Evolutionary conservation across 2,329 filamentous ascomycete species (phyloP).

Genomic region (Diaporthe aspalathi): DNA sequence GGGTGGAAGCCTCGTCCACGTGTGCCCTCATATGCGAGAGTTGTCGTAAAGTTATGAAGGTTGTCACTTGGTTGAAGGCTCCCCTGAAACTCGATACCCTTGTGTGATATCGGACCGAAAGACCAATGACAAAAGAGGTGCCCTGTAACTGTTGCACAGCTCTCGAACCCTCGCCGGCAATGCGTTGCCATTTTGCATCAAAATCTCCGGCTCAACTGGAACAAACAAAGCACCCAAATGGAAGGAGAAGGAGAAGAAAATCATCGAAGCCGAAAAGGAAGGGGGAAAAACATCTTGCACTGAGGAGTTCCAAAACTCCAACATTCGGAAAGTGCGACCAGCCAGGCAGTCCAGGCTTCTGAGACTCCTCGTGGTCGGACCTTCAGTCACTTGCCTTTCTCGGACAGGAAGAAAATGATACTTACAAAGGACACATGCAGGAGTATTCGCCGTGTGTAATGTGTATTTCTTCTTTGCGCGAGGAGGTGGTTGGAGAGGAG

Average conservation of each 20-base stretch:
- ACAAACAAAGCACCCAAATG: background rate
- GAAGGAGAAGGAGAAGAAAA: background rate
- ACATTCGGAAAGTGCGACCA: background rate
- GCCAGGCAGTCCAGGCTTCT: slow-evolving; percentile 6
- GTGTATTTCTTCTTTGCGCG: background rate
- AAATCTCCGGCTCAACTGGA: background rate
- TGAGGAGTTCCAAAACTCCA: background rate
- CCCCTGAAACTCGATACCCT: background rate
- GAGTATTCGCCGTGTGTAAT: background rate
- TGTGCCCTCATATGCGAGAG: background rate
- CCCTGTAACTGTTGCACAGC: background rate
- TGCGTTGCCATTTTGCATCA: background rate
- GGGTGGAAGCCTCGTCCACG: background rate
- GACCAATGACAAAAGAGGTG: background rate
- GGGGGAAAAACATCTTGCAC: background rate
- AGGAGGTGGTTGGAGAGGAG: background rate
- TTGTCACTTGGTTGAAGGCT: background rate
- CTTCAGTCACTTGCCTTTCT: background rate
- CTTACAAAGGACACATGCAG: background rate
- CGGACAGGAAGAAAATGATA: background rate
- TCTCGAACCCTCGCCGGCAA: background rate
- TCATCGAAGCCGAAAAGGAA: background rate
- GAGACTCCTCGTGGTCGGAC: background rate
- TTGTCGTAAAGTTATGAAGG: background rate
- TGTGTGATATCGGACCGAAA: background rate